A percentile compares a stretch with the other conserved stretches of the same genome.
Evolutionary conservation across 1,284 basidiomycete species (phyloP).

Genomic region (Pulveroboletus sp.): DNA sequence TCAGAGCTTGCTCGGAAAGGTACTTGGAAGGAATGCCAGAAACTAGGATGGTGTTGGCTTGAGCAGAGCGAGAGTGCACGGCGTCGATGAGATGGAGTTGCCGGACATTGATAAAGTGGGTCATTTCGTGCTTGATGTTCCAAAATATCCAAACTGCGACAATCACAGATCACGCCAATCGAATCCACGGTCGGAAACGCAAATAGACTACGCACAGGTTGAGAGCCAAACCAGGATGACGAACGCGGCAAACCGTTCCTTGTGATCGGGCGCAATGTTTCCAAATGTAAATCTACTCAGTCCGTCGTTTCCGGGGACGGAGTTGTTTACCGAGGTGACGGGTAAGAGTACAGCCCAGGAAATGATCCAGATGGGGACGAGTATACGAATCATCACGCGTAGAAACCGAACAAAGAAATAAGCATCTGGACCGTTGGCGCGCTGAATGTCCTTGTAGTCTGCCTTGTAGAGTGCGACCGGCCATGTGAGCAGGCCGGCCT

Average conservation of each 20-base stretch:
- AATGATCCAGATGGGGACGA: slow-evolving; percentile 81
- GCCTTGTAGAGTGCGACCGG: slow-evolving; percentile 56
- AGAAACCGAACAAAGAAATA: slow-evolving; percentile 94
- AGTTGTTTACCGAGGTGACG: slow-evolving; percentile 58
- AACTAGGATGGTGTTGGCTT: slow-evolving; percentile 87
- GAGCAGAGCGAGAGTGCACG: slow-evolving; percentile 70
- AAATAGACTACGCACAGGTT: slow-evolving; percentile 56
- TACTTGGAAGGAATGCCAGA: slow-evolving; percentile 86
- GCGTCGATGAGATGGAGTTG: slow-evolving; percentile 83
- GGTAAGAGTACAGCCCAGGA: slow-evolving; percentile 76
- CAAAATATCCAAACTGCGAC: slow-evolving; percentile 78
- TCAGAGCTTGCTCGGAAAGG: slow-evolving; percentile 67
- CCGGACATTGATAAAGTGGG: slow-evolving; percentile 77
- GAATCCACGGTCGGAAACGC: not conserved
- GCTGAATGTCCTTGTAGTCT: slow-evolving; percentile 60
- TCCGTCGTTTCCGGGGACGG: slow-evolving; percentile 51
- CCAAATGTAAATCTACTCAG: slow-evolving; percentile 83
- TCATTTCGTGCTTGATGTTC: slow-evolving; percentile 81
- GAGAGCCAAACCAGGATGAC: slow-evolving; percentile 72
- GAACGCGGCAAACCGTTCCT: slow-evolving; percentile 73
- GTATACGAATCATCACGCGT: slow-evolving; percentile 76
- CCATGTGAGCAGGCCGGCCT: slow-evolving; percentile 55
- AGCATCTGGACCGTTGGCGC: slow-evolving; percentile 88
- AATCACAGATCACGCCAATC: not conserved
- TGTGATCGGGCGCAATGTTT: slow-evolving; percentile 59